Base-by-base conservation (phyloP, 345 rosid species). In the Bruguiera sexangula region DNA sequence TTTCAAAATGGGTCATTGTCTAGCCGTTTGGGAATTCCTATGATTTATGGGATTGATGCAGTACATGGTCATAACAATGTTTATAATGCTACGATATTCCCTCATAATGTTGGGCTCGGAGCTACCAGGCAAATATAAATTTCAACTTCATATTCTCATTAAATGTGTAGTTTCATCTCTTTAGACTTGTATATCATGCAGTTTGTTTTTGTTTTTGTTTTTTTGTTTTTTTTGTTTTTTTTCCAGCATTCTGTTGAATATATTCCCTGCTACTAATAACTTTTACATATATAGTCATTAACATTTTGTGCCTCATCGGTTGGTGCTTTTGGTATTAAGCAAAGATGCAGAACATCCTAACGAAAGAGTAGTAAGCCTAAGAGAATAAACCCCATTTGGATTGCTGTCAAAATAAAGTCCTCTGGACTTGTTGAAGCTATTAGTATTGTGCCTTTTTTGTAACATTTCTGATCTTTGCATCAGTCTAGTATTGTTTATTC, bases 61-160 rank as follows among this genome's bases (percentile, higher is more conserved):
- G 80, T 80, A 37, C 83, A 80, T 69, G 85, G 85, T 20, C 81
- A 82, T 60, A 82, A 82, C 75, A 79, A 79, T 61, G 85, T 76
- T 55, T 69, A 68, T 29, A 82, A 82, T 62, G 85, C 85, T 46
- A 83, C 86, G 22, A 73, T 83, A 62, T 81, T 83, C 68, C 84
- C 86, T 0, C 86, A 80, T 20, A 78, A 83, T 36, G 48, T 83
- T 61, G 86, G 84, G 61, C 82, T 83, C 18, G 86, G 86, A 46
- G 86, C 70, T 9, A 81, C 82, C 54, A 82, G 85, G 85, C 69
- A 37, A 67, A 69, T 70, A 20, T n/a, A 54, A 24, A 37, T 30
- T 63, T 71, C 11, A 27, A 5, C 5, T 22, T 51, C 51, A n/a
- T 21, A 15, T 58, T 26, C 16, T 30, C 60, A 27, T 50, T 11